These are phyloP conservation scores for Dendrobium chrysotoxum DNA, from an alignment of 106 monocot species.

Conservation along the genomic window DNA sequence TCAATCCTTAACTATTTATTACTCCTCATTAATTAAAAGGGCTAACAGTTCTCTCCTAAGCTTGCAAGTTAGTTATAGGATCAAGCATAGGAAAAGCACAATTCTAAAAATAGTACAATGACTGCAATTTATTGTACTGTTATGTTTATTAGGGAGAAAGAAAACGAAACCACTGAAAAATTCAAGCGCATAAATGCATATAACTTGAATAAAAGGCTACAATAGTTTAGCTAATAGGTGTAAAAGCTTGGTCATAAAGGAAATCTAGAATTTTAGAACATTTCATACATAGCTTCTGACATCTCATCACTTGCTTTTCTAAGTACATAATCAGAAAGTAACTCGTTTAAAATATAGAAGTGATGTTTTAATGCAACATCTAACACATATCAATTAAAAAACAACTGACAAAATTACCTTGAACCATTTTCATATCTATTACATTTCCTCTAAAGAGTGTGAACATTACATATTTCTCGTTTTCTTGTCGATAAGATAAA, in stretches of 20 bases:
- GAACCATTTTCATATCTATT: background rate
- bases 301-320: background rate
- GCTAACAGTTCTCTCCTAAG: background rate
- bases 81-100: background rate
- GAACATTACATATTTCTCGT: background rate
- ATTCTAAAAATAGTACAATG: conserved; percentile 1
- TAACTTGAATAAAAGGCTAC: background rate
- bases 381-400: background rate
- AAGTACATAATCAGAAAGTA: background rate
- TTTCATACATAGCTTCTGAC: background rate
- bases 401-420: background rate
- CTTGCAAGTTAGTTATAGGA: background rate
- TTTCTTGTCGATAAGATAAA: background rate
- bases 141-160: background rate
- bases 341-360: background rate
- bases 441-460: background rate
- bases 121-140: background rate
- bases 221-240: background rate
- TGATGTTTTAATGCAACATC: background rate
- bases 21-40: background rate
- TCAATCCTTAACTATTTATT: background rate
- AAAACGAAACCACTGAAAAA: background rate
- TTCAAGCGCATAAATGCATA: background rate
- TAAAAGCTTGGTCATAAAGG: background rate
- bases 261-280: background rate